These are phyloP conservation scores for Fraxinus ornus DNA, from an alignment of 305 asterid genomes.

Conservation along the genomic window DNA sequence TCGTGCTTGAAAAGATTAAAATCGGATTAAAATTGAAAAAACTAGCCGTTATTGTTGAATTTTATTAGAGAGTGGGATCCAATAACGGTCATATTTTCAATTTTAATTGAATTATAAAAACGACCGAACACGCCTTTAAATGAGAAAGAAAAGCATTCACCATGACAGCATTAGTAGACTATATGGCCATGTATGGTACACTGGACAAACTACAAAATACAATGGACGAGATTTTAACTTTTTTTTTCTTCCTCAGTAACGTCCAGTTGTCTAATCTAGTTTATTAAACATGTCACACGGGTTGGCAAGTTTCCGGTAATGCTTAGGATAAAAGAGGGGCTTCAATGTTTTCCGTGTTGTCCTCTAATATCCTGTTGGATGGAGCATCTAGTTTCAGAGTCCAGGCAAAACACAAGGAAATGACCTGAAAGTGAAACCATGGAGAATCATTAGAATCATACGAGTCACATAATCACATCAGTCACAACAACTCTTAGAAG, in stretches of 20 bases:
- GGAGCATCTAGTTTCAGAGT: constrained; percentile 46
- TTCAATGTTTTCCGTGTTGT: constrained; percentile 47
- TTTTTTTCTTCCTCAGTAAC: neutral
- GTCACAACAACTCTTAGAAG: neutral
- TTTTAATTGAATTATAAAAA: no score
- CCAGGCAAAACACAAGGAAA: constrained; percentile 61
- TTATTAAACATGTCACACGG: neutral
- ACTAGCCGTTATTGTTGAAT: no score
- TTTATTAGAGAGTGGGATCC: no score
- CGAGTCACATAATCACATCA: neutral
- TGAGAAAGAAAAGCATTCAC: neutral
- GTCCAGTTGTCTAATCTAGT: neutral
- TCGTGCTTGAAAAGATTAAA: neutral
- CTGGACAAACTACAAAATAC: neutral
- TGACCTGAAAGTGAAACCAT: constrained; percentile 50
- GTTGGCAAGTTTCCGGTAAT: neutral
- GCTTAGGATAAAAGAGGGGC: constrained; percentile 63
- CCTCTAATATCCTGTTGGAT: constrained; percentile 31
- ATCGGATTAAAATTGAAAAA: no score
- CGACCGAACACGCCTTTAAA: neutral
- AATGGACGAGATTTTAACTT: neutral
- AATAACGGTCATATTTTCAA: no score
- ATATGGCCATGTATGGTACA: neutral
- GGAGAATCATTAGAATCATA: neutral
- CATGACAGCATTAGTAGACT: neutral